phyloP scores from a whole-genome alignment of 352 stramenopile species.

The Poterioochromonas sp. region DNA sequence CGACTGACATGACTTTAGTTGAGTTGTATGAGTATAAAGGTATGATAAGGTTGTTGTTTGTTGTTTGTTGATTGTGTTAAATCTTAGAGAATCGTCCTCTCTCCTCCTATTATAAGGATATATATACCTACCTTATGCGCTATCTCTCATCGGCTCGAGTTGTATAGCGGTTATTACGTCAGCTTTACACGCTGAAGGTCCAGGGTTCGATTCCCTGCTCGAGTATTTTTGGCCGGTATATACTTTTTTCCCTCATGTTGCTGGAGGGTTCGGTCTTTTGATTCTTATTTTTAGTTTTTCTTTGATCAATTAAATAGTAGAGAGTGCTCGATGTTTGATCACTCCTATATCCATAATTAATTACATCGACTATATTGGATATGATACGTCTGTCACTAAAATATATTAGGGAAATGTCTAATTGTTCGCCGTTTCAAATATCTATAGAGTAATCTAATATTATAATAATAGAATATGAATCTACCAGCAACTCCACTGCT shows the following conservation, averaged over 20 bases:
- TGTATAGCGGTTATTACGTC: slow-evolving; percentile 1
- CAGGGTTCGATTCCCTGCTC: background rate
- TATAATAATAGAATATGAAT: no score
- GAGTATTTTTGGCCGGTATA: background rate
- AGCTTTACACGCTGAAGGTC: slow-evolving; percentile 6
- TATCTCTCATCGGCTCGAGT: slow-evolving; percentile 10
- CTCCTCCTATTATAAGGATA: slow-evolving; percentile 14
- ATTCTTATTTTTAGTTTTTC: slow-evolving; percentile 20
- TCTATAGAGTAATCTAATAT: no score
- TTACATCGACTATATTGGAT: no score
- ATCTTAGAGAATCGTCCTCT: slow-evolving; percentile 13
- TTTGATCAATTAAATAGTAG: background rate
- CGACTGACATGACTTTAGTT: slow-evolving; percentile 73
- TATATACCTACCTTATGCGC: slow-evolving; percentile 13
- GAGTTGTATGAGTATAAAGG: no score
- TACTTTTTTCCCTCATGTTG: slow-evolving; percentile 27
- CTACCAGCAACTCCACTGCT: no score
- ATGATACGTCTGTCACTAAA: no score
- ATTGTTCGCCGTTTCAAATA: no score
- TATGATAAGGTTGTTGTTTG: slow-evolving; percentile 15
- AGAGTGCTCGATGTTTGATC: no score
- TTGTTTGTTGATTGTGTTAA: slow-evolving; percentile 17
- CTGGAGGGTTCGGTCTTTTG: slow-evolving; percentile 18
- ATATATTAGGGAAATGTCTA: no score
- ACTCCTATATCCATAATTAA: no score